A percentile compares a stretch with the other conserved stretches of the same genome.
Evolutionary conservation across 2,329 filamentous ascomycete species (phyloP).

Genomic region (Pyrenochaeta sp.): DNA sequence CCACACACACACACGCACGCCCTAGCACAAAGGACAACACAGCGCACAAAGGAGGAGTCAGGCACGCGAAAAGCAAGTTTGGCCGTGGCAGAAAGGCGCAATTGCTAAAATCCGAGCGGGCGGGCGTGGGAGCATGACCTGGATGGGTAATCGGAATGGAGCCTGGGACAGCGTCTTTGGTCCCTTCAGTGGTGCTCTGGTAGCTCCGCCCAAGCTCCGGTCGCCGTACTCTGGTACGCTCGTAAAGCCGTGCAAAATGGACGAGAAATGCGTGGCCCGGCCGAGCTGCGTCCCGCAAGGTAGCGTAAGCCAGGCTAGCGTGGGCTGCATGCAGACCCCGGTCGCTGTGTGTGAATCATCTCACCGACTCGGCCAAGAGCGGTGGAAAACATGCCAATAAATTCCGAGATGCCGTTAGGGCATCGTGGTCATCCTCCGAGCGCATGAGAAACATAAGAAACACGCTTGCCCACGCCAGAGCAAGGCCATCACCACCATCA

Average conservation of each 20-base stretch:
- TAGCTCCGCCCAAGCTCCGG: constrained; percentile 17
- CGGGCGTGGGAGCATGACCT: constrained; percentile 13
- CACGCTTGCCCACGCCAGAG: constrained; percentile 30
- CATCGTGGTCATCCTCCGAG: constrained; percentile 38
- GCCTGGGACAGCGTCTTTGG: too few species aligned
- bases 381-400: constrained; percentile 38
- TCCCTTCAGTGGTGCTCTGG: constrained; percentile 1
- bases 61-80: constrained; percentile 10
- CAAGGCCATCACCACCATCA: constrained; percentile 18
- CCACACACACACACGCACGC: constrained; percentile 17
- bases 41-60: constrained; percentile 7
- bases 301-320: constrained; percentile 7
- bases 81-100: constrained; percentile 8
- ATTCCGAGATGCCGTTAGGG: constrained; percentile 36
- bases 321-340: constrained; percentile 15
- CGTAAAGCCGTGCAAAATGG: constrained; percentile 13
- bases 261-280: background rate
- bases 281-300: constrained; percentile 1
- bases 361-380: constrained; percentile 35
- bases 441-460: constrained; percentile 44
- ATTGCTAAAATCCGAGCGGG: constrained; percentile 27
- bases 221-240: too few species aligned
- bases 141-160: constrained; percentile 23
- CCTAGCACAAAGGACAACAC: constrained; percentile 14
- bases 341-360: constrained; percentile 33